Evolutionary conservation across 768 basidiomycete species (phyloP), one percentile per base, ranked within the genome.

Genomic region (Chalciporus piperatus): DNA sequence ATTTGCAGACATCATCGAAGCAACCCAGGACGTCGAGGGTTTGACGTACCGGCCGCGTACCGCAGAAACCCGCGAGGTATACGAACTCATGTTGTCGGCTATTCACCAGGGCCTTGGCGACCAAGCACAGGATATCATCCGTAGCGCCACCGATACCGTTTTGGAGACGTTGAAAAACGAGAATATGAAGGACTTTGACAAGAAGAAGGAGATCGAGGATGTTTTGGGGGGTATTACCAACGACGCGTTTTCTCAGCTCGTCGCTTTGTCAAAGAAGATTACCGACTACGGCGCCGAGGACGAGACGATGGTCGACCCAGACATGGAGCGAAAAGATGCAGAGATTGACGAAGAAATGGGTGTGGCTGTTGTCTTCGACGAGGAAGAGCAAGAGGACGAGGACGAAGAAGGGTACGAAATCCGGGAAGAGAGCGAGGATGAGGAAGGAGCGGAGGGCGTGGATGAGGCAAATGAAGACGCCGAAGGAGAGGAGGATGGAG

Each of bases 361-460:
- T n/a, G 96, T 99, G 1, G 96, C 96, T 0, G 95, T 99, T 8
- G 87, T 98, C 6, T 98, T 98, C 52, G 95, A 98, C 58, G 96
- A 98, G 63, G 97, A 98, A 52, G 96, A 97, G 57, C 85, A 92
- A 61, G 94, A 97, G 20, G 92, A 90, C 4, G 93, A 95, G 2
- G 92, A 95, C 17, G 92, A 90, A 1, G 91, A 90, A 57, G 89
- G 85, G 1, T 98, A 77, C 58, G 95, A 97, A 66, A 81, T 98
- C 47, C 78, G 81, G 10, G 89, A 93, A 0, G 91, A 89, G 57
- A 82, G 83, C 2, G 91, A 91, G 41, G 84, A 84, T 1, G 88
- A 90, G 16, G 83, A 84, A 2, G 87, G 84, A 32, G 86, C 75
- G 9, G 79, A 76, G 10, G 76, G 78, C 1, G 77, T 69, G 1